Conservation (phyloP, 1,284 basidiomycete species). For the Pyrrhoderma noxium region DNA sequence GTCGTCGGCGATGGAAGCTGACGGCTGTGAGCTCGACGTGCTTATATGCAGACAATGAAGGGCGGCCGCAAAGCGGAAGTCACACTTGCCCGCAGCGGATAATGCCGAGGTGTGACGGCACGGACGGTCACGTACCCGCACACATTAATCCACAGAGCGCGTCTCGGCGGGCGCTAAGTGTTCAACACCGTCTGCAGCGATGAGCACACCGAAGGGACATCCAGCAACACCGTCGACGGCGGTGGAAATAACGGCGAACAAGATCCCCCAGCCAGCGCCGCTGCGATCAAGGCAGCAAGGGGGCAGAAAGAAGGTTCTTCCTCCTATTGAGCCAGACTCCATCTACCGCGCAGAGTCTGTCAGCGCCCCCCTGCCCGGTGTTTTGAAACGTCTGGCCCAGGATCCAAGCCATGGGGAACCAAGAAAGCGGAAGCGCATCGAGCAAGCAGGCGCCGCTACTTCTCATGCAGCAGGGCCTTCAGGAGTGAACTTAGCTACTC, state of each 20-base stretch:
- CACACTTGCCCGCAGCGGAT: neutral
- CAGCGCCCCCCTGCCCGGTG: neutral
- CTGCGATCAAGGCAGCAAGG: slow-evolving; percentile 6
- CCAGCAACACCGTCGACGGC: neutral
- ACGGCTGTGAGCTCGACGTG: neutral
- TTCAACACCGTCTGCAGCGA: neutral
- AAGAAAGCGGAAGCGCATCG: slow-evolving; percentile 64
- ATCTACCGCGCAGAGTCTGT: slow-evolving; percentile 9
- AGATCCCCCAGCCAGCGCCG: neutral
- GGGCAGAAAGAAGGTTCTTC: slow-evolving; percentile 5
- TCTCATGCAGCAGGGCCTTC: neutral
- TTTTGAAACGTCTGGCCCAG: neutral
- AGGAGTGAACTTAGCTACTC: neutral
- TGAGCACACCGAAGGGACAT: neutral
- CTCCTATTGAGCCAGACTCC: slow-evolving; percentile 13
- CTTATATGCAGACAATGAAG: slow-evolving; percentile 9
- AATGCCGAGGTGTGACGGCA: too few relatives aligned
- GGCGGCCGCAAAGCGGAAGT: slow-evolving; percentile 14
- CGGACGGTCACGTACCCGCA: neutral
- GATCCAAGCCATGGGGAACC: slow-evolving; percentile 43
- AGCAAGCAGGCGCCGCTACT: slow-evolving; percentile 21
- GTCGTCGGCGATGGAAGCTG: neutral
- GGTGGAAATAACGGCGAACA: neutral
- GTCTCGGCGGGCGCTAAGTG: neutral
- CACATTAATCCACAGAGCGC: neutral